Base-by-base conservation (phyloP, 2,329 filamentous ascomycete genomes). In the Cladophialophora chaetospira region DNA sequence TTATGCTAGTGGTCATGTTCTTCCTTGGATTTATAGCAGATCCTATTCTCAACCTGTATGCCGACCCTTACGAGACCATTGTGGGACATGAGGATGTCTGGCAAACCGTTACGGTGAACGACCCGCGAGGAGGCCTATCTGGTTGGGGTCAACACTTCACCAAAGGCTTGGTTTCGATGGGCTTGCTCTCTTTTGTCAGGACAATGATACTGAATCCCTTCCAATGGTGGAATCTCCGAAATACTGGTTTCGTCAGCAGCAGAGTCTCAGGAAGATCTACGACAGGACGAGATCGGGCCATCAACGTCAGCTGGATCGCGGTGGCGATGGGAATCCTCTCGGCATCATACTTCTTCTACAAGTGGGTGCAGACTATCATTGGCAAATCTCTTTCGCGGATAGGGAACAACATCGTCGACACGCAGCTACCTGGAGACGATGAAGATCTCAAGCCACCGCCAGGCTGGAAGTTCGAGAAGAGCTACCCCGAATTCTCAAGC, bases 81-180 rank as follows among this genome's bases (percentile, higher is more conserved):
- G 48, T 63, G 4, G 62, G 63, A 5, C 38, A 63, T 47, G 71
- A 75, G 29, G 79, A 82, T 31, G 50, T 65, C 13, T 66, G 64
- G 64, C 53, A 60, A 26, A 52, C 60, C 5, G 51, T 64, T 26
- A 50, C 57, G 28, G 55, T 65, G 29, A 58, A 57, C 4, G 28
- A 55, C 6, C 47, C 50, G 9, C 48, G 53, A 5, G 55, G 50
- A 17, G 57, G 43, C 15, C 31, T 58, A n/a, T 80, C 79, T 10
- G 83, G 84, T 1, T 97, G 93, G 93, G 67, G 78, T 5, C 85
- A 89, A 65, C 94, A 99, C 70, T 94, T 97, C 65, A 62, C 88
- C 56, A 97, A 97, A 72, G 94, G 94, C 0, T 80, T 97, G 64
- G 87, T 93, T n/a, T 93, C 90, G 4, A 81, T 97, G 47, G 94